These are phyloP conservation scores for Salix suchowensis DNA, from an alignment of 345 rosid genomes.

Conservation along the genomic window DNA sequence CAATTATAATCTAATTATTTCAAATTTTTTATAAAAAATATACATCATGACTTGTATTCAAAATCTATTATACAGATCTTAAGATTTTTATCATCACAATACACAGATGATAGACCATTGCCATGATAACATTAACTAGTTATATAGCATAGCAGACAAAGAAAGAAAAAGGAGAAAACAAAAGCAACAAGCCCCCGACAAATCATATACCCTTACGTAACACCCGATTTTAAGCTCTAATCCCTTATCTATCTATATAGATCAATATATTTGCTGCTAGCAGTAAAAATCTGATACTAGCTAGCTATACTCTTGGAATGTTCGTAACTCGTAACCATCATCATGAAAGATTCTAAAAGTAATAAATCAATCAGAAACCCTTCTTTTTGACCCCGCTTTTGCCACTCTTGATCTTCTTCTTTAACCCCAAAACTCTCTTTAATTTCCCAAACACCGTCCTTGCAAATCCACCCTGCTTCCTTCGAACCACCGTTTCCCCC, in stretches of 20 bases:
- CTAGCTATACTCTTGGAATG: no score
- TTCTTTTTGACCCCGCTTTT: not conserved
- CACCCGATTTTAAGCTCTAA: not conserved
- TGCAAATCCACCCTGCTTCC: constrained; percentile 18
- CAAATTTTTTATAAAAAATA: no score
- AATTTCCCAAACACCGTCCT: constrained; percentile 18
- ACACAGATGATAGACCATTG: no score
- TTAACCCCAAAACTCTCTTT: constrained; percentile 34
- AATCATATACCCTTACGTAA: not conserved
- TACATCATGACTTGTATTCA: fast-evolving
- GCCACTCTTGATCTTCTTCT: constrained; percentile 10
- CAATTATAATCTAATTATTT: no score
- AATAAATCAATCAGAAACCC: not conserved
- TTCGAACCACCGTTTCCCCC: not conserved
- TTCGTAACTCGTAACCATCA: not conserved
- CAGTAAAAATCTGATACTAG: not conserved
- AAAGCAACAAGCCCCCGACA: not conserved
- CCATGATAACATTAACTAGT: no score
- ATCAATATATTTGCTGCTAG: not conserved
- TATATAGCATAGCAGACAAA: no score
- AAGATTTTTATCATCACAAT: no score
- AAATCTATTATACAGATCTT: no score
- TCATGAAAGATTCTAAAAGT: not conserved
- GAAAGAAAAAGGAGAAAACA: not conserved
- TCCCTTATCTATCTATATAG: not conserved